Conservation (phyloP, 2,329 filamentous ascomycete species). For the Sporothrix mexicana region DNA sequence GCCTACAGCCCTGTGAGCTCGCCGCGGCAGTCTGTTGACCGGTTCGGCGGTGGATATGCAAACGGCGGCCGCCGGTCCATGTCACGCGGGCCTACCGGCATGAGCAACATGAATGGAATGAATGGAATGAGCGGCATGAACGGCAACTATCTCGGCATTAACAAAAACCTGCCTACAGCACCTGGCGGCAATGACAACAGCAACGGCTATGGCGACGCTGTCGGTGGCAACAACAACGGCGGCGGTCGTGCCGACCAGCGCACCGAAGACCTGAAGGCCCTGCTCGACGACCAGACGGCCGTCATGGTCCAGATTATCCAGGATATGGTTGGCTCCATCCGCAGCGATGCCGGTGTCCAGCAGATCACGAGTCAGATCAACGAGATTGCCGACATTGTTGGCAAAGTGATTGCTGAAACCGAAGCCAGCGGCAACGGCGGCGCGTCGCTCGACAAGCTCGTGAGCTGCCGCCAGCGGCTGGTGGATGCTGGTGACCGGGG, state of each 20-base stretch:
- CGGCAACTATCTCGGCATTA: slow-evolving; percentile 47
- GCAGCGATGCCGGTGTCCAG: slow-evolving; percentile 66
- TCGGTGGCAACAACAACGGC: background rate
- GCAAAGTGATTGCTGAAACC: slow-evolving; percentile 71
- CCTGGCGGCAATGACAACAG: slow-evolving; percentile 45
- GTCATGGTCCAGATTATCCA: slow-evolving; percentile 80
- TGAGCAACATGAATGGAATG: slow-evolving; percentile 1
- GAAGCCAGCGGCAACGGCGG: slow-evolving; percentile 60
- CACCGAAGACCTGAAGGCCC: slow-evolving; percentile 65
- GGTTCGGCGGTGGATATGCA: slow-evolving; percentile 43
- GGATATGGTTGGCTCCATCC: slow-evolving; percentile 75
- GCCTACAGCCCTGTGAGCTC: slow-evolving; percentile 76
- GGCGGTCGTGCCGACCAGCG: slow-evolving; percentile 48
- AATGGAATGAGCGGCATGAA: slow-evolving; percentile 36
- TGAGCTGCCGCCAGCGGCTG: slow-evolving; percentile 68
- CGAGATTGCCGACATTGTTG: slow-evolving; percentile 72
- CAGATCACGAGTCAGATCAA: slow-evolving; percentile 73
- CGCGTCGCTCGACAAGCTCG: slow-evolving; percentile 60
- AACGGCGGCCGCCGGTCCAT: slow-evolving; percentile 36
- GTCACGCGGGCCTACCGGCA: slow-evolving; percentile 33
- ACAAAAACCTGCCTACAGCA: slow-evolving; percentile 46
- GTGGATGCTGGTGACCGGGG: slow-evolving; percentile 67
- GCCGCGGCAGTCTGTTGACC: slow-evolving; percentile 63
- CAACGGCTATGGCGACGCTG: background rate
- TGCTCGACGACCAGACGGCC: slow-evolving; percentile 83